Base-by-base conservation (phyloP, 108 stramenopile genomes). In the Heterococcus sp. region DNA sequence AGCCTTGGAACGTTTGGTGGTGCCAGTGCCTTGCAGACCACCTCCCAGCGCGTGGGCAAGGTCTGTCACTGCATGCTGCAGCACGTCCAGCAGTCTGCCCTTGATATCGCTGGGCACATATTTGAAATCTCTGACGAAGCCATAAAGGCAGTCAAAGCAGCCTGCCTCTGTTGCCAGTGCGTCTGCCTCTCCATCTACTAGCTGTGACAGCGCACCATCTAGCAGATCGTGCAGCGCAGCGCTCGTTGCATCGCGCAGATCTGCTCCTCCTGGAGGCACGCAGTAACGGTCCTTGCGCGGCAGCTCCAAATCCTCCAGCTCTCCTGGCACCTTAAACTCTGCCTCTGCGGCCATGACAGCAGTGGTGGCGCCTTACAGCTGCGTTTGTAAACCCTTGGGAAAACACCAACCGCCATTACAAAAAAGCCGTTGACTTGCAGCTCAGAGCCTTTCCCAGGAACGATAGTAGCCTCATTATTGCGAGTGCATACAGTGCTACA, bases 111-210 rank as follows among this genome's bases (percentile, higher is more conserved):
- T 67, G 2, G 46, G 77, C 21, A 78, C 70, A 4, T 71, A 37
- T 39, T 71, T 78, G 77, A 78, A 78, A 21, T 78, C 77, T 8
- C 77, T 78, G 8, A 58, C 46, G 46, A 58, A 58, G 46, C 46
- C 14, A 21, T 58, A 58, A 21, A 58, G 46, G 46, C 14, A 14
- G 46, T 58, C 46, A 58, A 58, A 58, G 46, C 14, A 8, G 14
- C 46, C 46, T 21, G 8, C 46, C 14, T 21, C 8, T 21, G 8
- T 8, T 8, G 14, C 21, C 46, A 58, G 46, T 8, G 46, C 46
- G 14, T 58, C 46, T 8, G 46, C 14, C 46, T 21, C 46, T 21
- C 14, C 46, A 58, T 58, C 46, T 21, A 21, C 46, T 21, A 58
- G 46, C 14, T 58, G 14, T 14, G 46, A 58, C 14, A 21, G 14